These are phyloP conservation scores for Penicillium sp. DNA, from an alignment of 2,329 filamentous ascomycete genomes.

Conservation along the genomic window DNA sequence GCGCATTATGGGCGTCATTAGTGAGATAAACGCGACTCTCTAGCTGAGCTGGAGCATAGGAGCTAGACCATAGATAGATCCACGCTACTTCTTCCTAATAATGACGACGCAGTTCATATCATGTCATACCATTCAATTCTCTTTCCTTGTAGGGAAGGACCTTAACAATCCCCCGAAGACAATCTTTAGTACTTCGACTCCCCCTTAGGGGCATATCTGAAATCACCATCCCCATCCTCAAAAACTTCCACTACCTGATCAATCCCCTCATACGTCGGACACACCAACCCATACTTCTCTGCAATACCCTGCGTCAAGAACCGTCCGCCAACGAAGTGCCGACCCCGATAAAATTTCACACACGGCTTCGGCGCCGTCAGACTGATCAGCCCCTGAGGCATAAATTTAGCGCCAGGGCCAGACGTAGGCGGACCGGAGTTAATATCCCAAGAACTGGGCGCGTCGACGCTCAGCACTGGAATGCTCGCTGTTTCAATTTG, in stretches of 20 bases:
- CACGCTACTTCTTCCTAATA: slow-evolving; percentile 1
- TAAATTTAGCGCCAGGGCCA: slow-evolving; percentile 77
- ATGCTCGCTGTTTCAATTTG: slow-evolving; percentile 72
- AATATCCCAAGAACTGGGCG: slow-evolving; percentile 93
- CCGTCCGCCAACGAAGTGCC: slow-evolving; percentile 90
- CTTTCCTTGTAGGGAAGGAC: background rate
- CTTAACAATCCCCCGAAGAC: background rate
- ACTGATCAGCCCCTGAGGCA: slow-evolving; percentile 79
- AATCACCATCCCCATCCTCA: slow-evolving; percentile 40
- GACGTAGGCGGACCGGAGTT: slow-evolving; percentile 77
- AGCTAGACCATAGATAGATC: slow-evolving; percentile 3
- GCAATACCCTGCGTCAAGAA: slow-evolving; percentile 79
- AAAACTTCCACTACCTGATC: slow-evolving; percentile 85
- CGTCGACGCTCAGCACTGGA: slow-evolving; percentile 86
- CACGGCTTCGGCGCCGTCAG: slow-evolving; percentile 92
- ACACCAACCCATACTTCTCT: slow-evolving; percentile 80
- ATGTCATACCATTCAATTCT: background rate
- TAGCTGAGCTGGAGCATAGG: slow-evolving; percentile 1
- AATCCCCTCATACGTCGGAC: slow-evolving; percentile 79
- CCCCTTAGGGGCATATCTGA: slow-evolving; percentile 24
- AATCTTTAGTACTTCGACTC: background rate
- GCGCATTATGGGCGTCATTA: slow-evolving; percentile 60
- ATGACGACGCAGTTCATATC: background rate
- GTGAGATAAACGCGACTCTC: slow-evolving; percentile 56
- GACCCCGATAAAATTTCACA: slow-evolving; percentile 77